phyloP scores from a whole-genome alignment of 2,329 filamentous ascomycete species.

The Colletotrichum ledebouriae region DNA sequence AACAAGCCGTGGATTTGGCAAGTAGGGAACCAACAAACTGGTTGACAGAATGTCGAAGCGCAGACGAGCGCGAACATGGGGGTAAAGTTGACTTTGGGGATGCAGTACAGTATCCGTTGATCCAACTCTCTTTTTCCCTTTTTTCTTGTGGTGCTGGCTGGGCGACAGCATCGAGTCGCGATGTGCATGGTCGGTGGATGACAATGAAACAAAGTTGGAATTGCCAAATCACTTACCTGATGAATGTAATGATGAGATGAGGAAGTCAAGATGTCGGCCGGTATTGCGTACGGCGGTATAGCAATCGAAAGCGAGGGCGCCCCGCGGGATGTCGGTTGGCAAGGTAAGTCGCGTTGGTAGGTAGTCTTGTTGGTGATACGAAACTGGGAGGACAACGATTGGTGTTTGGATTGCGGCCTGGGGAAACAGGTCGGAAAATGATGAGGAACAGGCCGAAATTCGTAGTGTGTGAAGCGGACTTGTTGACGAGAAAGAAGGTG shows the following conservation, averaged over 20 bases:
- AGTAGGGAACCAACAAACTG: slow-evolving; percentile 30
- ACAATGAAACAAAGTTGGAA: slow-evolving; percentile 16
- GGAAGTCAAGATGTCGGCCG: background rate
- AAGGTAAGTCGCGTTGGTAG: background rate
- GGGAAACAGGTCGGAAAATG: too few species aligned
- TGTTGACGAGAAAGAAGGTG: slow-evolving; percentile 18
- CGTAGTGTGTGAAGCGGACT: background rate
- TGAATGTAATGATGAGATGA: background rate
- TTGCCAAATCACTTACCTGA: slow-evolving; percentile 30
- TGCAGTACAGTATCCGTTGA: slow-evolving; percentile 31
- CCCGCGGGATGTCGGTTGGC: slow-evolving; percentile 13
- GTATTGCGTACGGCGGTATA: background rate
- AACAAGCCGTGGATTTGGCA: slow-evolving; percentile 19
- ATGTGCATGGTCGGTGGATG: slow-evolving; percentile 9
- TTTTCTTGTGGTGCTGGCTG: background rate
- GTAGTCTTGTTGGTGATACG: slow-evolving; percentile 9
- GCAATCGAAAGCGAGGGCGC: slow-evolving; percentile 11
- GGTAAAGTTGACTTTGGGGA: slow-evolving; percentile 34
- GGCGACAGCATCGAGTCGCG: slow-evolving; percentile 28
- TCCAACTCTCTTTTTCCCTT: slow-evolving; percentile 18
- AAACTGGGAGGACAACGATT: slow-evolving; percentile 18
- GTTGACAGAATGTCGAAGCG: slow-evolving; percentile 26
- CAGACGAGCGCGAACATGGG: slow-evolving; percentile 36
- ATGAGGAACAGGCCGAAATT: too few species aligned
- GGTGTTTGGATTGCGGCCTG: too few species aligned